Conservation (phyloP, 352 stramenopile genomes). For the Pythium phragmitis region DNA sequence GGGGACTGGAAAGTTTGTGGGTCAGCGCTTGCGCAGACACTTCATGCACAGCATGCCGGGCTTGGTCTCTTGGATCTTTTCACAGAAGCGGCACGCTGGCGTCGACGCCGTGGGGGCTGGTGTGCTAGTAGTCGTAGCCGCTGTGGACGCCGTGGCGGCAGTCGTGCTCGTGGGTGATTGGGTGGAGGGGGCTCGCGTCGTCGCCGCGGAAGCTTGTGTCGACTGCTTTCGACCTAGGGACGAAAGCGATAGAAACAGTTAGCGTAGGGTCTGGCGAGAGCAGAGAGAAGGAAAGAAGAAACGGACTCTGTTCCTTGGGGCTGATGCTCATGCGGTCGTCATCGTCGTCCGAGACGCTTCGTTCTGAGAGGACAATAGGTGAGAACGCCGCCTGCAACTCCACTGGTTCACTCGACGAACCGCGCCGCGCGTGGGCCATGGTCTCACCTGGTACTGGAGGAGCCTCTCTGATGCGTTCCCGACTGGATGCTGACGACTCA, state of each 20-base stretch:
- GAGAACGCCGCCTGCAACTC: constrained; percentile 23
- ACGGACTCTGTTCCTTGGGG: constrained; percentile 16
- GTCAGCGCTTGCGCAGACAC: constrained; percentile 1
- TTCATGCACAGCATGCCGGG: constrained; percentile 10
- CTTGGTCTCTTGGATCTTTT: constrained; percentile 9
- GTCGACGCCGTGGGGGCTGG: background rate
- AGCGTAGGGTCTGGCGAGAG: background rate
- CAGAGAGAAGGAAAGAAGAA: background rate
- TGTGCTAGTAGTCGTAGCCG: background rate
- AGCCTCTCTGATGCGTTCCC: constrained; percentile 8
- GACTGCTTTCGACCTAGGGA: background rate
- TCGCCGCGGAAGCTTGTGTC: background rate
- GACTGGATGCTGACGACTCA: background rate
- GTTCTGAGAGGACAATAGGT: constrained; percentile 26
- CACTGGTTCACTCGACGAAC: constrained; percentile 11
- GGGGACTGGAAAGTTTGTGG: background rate
- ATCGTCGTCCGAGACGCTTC: constrained; percentile 27
- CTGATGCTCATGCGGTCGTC: constrained; percentile 34
- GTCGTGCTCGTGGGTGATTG: background rate
- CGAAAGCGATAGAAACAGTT: background rate
- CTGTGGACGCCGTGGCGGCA: background rate
- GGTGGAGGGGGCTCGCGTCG: background rate
- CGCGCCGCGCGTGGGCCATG: constrained; percentile 1
- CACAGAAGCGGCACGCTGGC: constrained; percentile 18
- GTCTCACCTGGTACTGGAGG: constrained; percentile 8